phyloP scores from a whole-genome alignment of 176 grass and related monocot species.

The Aegilops bicornis region DNA sequence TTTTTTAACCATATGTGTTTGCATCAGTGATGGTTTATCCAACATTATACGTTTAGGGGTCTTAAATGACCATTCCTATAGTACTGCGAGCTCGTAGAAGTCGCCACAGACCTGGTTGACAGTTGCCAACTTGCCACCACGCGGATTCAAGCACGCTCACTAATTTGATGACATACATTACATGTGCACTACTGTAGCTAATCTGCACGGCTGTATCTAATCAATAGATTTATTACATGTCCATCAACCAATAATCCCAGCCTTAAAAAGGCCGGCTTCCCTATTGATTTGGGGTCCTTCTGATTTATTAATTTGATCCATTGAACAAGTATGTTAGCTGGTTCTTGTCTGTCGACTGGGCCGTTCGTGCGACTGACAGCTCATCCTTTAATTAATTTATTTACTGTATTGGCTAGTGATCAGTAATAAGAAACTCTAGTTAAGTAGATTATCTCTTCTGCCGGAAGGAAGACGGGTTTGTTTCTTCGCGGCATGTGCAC shows the following conservation, averaged over 20 bases:
- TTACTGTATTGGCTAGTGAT: neutral
- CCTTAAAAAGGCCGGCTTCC: conserved; percentile 6
- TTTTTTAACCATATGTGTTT: no score
- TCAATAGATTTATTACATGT: conserved; percentile 16
- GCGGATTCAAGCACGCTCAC: neutral
- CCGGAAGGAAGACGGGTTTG: neutral
- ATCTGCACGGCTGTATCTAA: conserved; percentile 29
- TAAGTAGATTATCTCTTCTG: neutral
- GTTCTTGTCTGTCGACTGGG: neutral
- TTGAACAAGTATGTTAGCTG: conserved; percentile 1
- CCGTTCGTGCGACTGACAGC: neutral
- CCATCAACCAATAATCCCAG: conserved; percentile 37
- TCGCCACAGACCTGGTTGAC: no score
- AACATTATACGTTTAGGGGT: no score
- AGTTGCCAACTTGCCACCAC: no score
- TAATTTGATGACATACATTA: neutral
- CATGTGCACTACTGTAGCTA: neutral
- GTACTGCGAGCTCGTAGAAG: no score
- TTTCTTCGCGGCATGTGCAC: neutral
- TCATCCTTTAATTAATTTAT: neutral
- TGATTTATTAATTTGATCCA: neutral
- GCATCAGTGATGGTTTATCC: no score
- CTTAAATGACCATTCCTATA: no score
- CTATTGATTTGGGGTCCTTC: neutral
- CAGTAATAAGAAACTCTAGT: no score